These are phyloP conservation scores for Aaosphaeria pasadenensis DNA, from an alignment of 2,329 filamentous ascomycete genomes.

Conservation along the genomic window DNA sequence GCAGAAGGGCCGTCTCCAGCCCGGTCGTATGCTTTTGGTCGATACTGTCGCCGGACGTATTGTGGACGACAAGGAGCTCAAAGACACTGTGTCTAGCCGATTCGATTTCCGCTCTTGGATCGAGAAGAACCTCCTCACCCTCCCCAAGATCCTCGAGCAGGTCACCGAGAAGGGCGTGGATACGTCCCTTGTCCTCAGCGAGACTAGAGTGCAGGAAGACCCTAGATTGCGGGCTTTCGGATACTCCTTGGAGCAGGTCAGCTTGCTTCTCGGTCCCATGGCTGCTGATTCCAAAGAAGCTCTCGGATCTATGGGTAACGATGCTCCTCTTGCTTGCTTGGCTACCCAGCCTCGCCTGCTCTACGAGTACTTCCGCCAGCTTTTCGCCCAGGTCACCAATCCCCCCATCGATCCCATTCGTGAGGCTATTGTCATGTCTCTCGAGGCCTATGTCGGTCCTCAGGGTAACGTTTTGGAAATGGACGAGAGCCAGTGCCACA, in stretches of 20 bases:
- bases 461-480: conserved; percentile 95
- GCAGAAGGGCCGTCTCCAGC: conserved; percentile 90
- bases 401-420: conserved; percentile 95
- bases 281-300: conserved; percentile 96
- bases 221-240: conserved; percentile 81
- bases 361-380: conserved; percentile 95
- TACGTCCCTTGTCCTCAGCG: conserved; percentile 65
- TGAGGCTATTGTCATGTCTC: conserved; percentile 96
- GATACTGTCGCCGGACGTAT: conserved; percentile 89
- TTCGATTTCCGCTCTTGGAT: conserved; percentile 89
- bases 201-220: conserved; percentile 75
- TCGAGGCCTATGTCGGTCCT: conserved; percentile 93
- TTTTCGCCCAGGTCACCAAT: conserved; percentile 97
- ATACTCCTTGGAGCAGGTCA: conserved; percentile 94
- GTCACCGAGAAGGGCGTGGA: conserved; percentile 59
- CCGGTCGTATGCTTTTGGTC: conserved; percentile 92
- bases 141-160: conserved; percentile 70
- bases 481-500: conserved; percentile 82
- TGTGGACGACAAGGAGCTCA: conserved; percentile 90
- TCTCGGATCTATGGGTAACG: conserved; percentile 96
- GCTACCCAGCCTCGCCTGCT: conserved; percentile 85
- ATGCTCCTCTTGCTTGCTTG: conserved; percentile 87
- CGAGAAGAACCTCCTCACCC: conserved; percentile 76
- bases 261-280: conserved; percentile 88
- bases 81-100: conserved; percentile 80